Evolutionary conservation across 768 basidiomycete species (phyloP).

Genomic region (Termitomyces eurrhizus): DNA sequence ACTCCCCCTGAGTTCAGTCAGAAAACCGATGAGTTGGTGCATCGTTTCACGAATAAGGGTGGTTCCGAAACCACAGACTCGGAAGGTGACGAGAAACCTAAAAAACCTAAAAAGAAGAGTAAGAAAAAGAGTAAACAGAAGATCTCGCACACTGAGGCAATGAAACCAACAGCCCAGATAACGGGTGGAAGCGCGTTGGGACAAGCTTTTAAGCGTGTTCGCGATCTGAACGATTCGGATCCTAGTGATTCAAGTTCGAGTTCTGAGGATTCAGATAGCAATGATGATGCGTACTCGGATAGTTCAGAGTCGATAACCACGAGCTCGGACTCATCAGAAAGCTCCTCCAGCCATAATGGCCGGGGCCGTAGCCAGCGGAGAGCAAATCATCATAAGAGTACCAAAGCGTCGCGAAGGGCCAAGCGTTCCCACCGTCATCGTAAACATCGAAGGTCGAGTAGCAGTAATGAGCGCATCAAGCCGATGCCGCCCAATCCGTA

Average conservation of each 20-base stretch:
- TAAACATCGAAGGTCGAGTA: neutral
- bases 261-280: neutral
- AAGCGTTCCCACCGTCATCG: neutral
- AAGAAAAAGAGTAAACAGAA: neutral
- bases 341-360: neutral
- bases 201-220: neutral
- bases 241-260: neutral
- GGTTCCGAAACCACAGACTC: rapidly evolving
- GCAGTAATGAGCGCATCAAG: neutral
- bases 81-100: neutral
- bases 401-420: neutral
- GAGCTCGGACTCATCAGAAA: neutral
- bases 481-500: neutral
- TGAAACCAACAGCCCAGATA: neutral
- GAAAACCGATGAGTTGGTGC: neutral
- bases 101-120: neutral
- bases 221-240: neutral
- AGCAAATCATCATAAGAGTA: neutral
- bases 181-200: neutral
- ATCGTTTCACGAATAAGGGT: rapidly evolving
- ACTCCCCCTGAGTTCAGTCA: neutral
- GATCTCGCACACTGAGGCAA: no score
- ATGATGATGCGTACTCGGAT: neutral
- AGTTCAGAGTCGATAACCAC: neutral
- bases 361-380: neutral